These are phyloP conservation scores for Rhododendron mucronatum DNA, from an alignment of 148 eudicot genomes.

Conservation along the genomic window DNA sequence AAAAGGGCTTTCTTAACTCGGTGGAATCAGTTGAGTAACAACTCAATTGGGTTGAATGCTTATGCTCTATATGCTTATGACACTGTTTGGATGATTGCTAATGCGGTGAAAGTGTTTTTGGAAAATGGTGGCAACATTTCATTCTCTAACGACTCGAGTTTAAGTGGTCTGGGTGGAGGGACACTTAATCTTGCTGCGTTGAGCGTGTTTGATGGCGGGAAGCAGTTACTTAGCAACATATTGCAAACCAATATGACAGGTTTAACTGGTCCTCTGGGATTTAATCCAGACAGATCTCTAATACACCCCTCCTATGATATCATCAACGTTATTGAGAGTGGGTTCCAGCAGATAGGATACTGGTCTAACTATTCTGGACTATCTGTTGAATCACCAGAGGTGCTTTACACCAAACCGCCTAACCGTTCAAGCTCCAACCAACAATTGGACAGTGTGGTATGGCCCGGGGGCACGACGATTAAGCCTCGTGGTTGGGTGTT, in stretches of 20 bases:
- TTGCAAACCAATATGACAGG: conserved; percentile 32
- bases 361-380: conserved; percentile 43
- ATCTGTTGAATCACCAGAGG: conserved; percentile 31
- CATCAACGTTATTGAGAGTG: conserved; percentile 20
- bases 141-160: conserved; percentile 25
- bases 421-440: conserved; percentile 26
- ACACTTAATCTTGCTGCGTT: conserved; percentile 33
- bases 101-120: conserved; percentile 28
- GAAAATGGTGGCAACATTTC: conserved; percentile 30
- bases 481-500: conserved; percentile 48
- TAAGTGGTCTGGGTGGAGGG: conserved; percentile 22
- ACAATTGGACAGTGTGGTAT: conserved; percentile 16
- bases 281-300: conserved; percentile 16
- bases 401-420: conserved; percentile 14
- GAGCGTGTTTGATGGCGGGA: conserved; percentile 39
- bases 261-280: conserved; percentile 28
- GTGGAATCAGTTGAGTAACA: conserved; percentile 31
- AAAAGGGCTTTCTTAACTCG: conserved; percentile 27
- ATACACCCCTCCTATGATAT: conserved; percentile 25
- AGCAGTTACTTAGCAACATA: conserved; percentile 22
- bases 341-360: conserved; percentile 21
- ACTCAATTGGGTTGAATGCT: conserved; percentile 25
- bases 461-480: conserved; percentile 30
- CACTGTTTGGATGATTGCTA: conserved; percentile 45
- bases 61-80: conserved; percentile 50